Percentiles rank a stretch among this genome's conserved stretches.
These are phyloP conservation scores for Elsinoe ampelina DNA, from an alignment of 2,329 filamentous ascomycete species.

Conservation along the genomic window DNA sequence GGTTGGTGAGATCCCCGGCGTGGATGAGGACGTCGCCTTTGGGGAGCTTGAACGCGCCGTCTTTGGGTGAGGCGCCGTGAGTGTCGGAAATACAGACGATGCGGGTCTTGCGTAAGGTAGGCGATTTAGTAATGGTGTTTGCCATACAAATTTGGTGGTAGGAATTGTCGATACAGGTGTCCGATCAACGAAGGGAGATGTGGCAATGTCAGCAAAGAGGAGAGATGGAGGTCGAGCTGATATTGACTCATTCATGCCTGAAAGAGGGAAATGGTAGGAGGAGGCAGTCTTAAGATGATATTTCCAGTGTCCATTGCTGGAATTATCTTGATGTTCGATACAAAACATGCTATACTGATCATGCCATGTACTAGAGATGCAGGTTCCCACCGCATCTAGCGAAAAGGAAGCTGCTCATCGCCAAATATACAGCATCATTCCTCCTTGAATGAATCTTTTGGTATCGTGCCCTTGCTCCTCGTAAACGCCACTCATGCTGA, in stretches of 20 bases:
- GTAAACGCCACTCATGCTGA: background rate
- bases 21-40: conserved; percentile 66
- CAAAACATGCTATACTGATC: background rate
- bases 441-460: too few relatives aligned
- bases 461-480: too few relatives aligned
- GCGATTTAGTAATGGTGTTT: background rate
- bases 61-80: conserved; percentile 51
- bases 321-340: background rate
- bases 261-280: too few relatives aligned
- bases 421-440: too few relatives aligned
- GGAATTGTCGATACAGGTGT: background rate
- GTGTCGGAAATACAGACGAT: conserved; percentile 72
- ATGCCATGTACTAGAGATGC: background rate
- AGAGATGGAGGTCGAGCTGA: background rate
- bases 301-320: background rate
- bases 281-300: background rate
- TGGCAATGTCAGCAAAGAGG: background rate
- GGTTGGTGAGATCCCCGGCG: conserved; percentile 67
- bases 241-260: background rate
- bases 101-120: conserved; percentile 41
- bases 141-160: background rate
- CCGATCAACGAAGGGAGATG: background rate
- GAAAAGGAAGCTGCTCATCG: background rate
- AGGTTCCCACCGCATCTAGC: background rate
- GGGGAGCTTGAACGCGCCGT: conserved; percentile 52